phyloP scores from a whole-genome alignment of 2,329 filamentous ascomycete species.

The Beauveria medogensis region DNA sequence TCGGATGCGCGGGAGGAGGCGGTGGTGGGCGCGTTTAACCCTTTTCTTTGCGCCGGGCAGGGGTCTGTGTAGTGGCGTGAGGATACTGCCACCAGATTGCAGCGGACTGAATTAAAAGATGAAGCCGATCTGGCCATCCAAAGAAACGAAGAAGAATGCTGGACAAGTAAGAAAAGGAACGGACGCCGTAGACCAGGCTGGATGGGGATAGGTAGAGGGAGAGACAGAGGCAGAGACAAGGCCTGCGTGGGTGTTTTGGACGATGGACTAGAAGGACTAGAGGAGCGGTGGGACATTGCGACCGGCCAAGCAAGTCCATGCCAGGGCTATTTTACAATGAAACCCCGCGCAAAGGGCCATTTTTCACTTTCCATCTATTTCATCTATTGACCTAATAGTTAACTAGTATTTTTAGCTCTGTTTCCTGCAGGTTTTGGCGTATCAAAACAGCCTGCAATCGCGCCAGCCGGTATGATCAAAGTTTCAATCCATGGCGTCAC shows the following conservation, averaged over 20 bases:
- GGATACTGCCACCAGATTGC: neutral
- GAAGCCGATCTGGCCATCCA: neutral
- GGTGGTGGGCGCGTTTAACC: neutral
- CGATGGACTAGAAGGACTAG: neutral
- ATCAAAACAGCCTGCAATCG: too few species aligned
- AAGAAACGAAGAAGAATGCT: neutral
- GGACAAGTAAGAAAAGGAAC: neutral
- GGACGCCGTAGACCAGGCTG: neutral
- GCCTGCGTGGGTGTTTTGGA: neutral
- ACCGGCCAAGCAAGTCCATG: too few species aligned
- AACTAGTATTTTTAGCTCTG: too few species aligned
- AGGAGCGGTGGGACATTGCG: neutral
- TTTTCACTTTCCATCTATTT: too few species aligned
- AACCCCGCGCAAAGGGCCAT: too few species aligned
- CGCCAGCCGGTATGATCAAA: too few species aligned
- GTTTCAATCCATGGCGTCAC: neutral
- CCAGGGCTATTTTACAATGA: neutral
- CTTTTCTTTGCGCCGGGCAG: conserved; percentile 1
- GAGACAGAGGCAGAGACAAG: neutral
- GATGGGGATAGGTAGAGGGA: neutral
- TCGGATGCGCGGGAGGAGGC: neutral
- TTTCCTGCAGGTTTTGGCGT: too few species aligned
- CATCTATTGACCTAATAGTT: too few species aligned
- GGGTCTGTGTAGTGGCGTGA: neutral
- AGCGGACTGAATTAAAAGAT: neutral